Evolutionary conservation across 768 basidiomycete genomes (phyloP).

Genomic region (Exidia glandulosa): DNA sequence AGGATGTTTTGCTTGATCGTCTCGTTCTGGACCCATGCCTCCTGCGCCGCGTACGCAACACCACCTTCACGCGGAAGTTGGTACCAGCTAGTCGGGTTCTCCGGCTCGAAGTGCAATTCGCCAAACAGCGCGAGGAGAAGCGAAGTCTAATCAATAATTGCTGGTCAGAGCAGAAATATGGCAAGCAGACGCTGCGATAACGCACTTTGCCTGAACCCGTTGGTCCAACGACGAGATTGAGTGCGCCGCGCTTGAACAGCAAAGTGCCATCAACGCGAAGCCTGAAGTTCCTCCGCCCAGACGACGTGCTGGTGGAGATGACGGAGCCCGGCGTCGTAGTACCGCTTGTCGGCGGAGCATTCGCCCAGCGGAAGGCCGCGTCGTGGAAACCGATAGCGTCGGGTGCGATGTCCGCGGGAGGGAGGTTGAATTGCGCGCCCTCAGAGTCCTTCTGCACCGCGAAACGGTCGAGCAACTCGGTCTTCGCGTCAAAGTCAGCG

Average conservation of each 20-base stretch:
- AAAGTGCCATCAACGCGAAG: conserved; percentile 44
- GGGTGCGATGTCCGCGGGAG: conserved; percentile 5
- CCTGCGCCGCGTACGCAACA: conserved; percentile 73
- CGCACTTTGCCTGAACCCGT: neutral
- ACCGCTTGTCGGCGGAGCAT: conserved; percentile 24
- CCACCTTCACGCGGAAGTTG: conserved; percentile 58
- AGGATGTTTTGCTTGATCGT: conserved; percentile 53
- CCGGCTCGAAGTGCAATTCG: conserved; percentile 55
- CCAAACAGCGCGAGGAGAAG: conserved; percentile 51
- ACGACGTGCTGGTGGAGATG: conserved; percentile 46
- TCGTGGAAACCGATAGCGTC: conserved; percentile 41
- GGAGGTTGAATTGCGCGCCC: conserved; percentile 3
- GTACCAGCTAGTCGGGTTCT: conserved; percentile 46
- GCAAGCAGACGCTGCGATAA: too few species aligned
- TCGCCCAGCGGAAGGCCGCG: conserved; percentile 47
- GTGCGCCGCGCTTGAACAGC: conserved; percentile 36
- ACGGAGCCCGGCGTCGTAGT: conserved; percentile 26
- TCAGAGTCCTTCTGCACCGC: neutral
- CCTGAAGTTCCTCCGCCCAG: conserved; percentile 33
- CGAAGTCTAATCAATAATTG: conserved; percentile 29
- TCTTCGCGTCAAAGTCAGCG: conserved; percentile 10
- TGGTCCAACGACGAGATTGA: conserved; percentile 8
- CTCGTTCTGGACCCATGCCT: conserved; percentile 78
- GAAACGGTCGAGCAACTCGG: conserved; percentile 22
- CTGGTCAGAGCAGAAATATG: too few species aligned